These are phyloP conservation scores for Coemansia sp. DNA, from an alignment of 192 early-diverging fungal species.

Conservation along the genomic window DNA sequence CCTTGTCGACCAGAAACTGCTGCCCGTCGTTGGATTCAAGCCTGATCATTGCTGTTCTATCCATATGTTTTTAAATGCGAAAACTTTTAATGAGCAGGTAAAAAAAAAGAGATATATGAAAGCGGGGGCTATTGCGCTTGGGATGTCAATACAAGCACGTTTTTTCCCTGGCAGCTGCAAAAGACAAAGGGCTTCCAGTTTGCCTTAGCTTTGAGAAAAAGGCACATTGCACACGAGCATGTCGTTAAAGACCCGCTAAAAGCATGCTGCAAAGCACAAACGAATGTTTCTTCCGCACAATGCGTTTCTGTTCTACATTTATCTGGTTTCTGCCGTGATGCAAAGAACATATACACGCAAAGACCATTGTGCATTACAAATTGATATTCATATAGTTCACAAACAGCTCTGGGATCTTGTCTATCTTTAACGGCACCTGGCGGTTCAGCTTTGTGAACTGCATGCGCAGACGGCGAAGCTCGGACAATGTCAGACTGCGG, in stretches of 20 bases:
- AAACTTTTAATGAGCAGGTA: too few relatives aligned
- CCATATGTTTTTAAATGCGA: neutral
- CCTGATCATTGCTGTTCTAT: constrained; percentile 33
- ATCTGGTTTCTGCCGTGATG: neutral
- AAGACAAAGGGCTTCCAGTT: too few relatives aligned
- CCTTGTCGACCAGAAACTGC: constrained; percentile 61
- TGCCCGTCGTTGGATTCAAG: constrained; percentile 64
- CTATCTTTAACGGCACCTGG: constrained; percentile 72
- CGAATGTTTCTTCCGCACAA: neutral
- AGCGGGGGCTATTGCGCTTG: too few relatives aligned
- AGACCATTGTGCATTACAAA: constrained; percentile 34
- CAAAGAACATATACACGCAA: neutral
- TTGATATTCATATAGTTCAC: constrained; percentile 92
- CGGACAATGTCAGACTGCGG: constrained; percentile 71
- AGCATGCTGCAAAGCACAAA: neutral
- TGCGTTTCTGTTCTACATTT: neutral
- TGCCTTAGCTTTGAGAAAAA: neutral
- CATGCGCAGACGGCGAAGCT: constrained; percentile 74
- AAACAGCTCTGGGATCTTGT: constrained; percentile 78
- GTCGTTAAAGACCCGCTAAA: neutral
- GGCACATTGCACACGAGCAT: neutral
- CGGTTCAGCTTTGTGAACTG: constrained; percentile 92
- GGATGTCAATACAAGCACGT: too few relatives aligned
- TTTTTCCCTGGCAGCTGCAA: too few relatives aligned
- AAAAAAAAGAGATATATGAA: too few relatives aligned